Percentiles rank a stretch among this genome's conserved stretches.
phyloP scores from a whole-genome alignment of 73 alveolate species.

The Blepharisma stoltei region DNA sequence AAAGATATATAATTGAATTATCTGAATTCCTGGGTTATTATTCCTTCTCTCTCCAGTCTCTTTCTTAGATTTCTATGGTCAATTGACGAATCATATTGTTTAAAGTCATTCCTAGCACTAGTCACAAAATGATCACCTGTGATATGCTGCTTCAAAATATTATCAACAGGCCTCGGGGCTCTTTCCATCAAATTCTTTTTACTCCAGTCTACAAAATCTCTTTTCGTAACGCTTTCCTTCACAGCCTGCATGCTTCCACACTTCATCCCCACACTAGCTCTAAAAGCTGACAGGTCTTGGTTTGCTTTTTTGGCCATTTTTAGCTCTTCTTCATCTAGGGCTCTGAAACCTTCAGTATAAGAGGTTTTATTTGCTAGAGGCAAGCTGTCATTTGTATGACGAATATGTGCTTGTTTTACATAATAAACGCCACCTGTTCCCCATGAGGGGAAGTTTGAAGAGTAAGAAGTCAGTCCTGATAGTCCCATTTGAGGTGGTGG shows the following conservation, averaged over 20 bases:
- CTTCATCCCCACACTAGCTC: neutral
- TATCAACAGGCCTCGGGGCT: neutral
- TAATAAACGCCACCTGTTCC: constrained; percentile 26
- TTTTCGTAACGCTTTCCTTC: neutral
- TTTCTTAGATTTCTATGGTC: constrained; percentile 18
- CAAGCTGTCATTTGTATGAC: neutral
- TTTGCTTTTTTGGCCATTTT: neutral
- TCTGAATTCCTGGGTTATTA: too few species aligned
- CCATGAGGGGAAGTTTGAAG: neutral
- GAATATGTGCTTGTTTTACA: neutral
- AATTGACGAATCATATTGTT: neutral
- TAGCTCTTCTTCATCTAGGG: neutral
- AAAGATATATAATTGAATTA: too few species aligned
- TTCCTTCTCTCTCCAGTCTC: neutral
- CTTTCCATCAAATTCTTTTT: neutral
- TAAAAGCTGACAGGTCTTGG: neutral
- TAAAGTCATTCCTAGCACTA: neutral
- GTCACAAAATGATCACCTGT: neutral
- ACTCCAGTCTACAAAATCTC: constrained; percentile 21
- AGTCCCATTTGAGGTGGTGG: constrained; percentile 9
- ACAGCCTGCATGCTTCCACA: neutral
- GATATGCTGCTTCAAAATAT: neutral
- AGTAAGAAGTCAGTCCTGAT: neutral
- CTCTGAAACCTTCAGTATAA: constrained; percentile 1
- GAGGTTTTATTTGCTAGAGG: neutral